These are phyloP conservation scores for Straminergon stramineum DNA, from an alignment of 225 moss, liverwort and hornwort genomes.

Conservation along the genomic window DNA sequence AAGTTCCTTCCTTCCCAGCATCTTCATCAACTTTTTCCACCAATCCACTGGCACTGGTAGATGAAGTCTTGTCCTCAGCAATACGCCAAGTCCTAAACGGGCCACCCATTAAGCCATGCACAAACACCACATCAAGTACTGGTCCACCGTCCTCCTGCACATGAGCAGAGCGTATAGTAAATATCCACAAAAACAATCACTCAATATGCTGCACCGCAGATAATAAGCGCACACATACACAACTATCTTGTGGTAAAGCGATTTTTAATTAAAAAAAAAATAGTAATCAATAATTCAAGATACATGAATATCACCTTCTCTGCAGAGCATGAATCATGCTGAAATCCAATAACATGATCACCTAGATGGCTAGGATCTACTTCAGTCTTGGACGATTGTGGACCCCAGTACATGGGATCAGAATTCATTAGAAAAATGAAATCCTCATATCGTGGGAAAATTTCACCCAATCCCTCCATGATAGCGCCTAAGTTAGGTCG, in stretches of 20 bases:
- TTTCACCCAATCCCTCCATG: conserved; percentile 18
- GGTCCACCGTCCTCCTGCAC: conserved; percentile 42
- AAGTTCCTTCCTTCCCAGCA: conserved; percentile 87
- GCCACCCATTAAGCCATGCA: conserved; percentile 96
- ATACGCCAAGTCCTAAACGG: conserved; percentile 97
- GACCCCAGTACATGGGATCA: conserved; percentile 47
- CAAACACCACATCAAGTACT: conserved; percentile 91
- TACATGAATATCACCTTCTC: conserved; percentile 23
- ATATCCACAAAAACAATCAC: background rate
- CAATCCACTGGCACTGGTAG: conserved; percentile 54
- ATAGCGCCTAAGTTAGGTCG: conserved; percentile 11
- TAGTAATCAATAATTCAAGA: background rate
- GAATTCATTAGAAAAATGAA: conserved; percentile 73
- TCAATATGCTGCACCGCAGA: background rate
- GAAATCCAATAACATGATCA: conserved; percentile 35
- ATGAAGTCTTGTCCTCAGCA: conserved; percentile 78
- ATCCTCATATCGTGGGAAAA: conserved; percentile 91
- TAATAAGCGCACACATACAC: background rate
- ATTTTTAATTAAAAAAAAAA: background rate
- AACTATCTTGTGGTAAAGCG: background rate
- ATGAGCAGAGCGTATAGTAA: background rate
- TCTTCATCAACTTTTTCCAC: conserved; percentile 82
- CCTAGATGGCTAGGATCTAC: conserved; percentile 9
- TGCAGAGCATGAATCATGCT: conserved; percentile 14
- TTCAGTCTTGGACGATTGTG: conserved; percentile 11